A percentile compares a stretch with the other conserved stretches of the same genome.
phyloP scores from a whole-genome alignment of 495 filamentous ascomycete species.

The Clohesyomyces aquaticus region DNA sequence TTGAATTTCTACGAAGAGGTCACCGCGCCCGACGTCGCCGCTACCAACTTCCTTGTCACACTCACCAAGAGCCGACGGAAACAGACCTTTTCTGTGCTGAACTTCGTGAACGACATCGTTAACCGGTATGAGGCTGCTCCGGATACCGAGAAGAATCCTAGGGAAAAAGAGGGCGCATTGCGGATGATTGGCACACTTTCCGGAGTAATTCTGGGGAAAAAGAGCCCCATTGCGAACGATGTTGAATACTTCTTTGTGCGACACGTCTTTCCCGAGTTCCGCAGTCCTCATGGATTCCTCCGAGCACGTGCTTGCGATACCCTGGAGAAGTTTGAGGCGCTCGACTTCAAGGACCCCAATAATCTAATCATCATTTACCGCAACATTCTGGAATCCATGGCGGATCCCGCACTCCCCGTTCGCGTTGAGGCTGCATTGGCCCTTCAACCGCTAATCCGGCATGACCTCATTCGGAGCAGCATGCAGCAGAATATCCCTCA shows the following conservation, averaged over 20 bases:
- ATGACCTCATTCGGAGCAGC: constrained; percentile 86
- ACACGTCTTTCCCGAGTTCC: constrained; percentile 97
- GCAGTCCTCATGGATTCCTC: constrained; percentile 88
- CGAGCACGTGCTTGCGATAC: constrained; percentile 95
- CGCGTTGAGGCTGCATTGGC: constrained; percentile 93
- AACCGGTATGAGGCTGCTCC: constrained; percentile 84
- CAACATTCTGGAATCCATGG: constrained; percentile 96
- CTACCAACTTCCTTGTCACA: constrained; percentile 93
- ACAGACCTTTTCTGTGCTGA: constrained; percentile 89
- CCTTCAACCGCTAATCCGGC: constrained; percentile 90
- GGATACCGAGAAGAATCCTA: constrained; percentile 83
- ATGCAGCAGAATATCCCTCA: constrained; percentile 99
- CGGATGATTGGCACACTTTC: constrained; percentile 97
- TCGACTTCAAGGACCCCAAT: constrained; percentile 92
- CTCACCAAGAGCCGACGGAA: constrained; percentile 94
- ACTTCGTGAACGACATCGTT: constrained; percentile 90
- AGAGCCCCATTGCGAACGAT: constrained; percentile 94
- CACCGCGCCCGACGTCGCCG: constrained; percentile 91
- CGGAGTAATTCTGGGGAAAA: constrained; percentile 93
- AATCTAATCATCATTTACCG: constrained; percentile 95
- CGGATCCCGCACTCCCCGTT: constrained; percentile 86
- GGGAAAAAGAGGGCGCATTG: constrained; percentile 94
- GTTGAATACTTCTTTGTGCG: constrained; percentile 99
- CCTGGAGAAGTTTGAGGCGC: constrained; percentile 93
- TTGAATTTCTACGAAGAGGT: constrained; percentile 98